Evolutionary conservation across 306 rosid species (phyloP).

Genomic region (Malus asiatica): DNA sequence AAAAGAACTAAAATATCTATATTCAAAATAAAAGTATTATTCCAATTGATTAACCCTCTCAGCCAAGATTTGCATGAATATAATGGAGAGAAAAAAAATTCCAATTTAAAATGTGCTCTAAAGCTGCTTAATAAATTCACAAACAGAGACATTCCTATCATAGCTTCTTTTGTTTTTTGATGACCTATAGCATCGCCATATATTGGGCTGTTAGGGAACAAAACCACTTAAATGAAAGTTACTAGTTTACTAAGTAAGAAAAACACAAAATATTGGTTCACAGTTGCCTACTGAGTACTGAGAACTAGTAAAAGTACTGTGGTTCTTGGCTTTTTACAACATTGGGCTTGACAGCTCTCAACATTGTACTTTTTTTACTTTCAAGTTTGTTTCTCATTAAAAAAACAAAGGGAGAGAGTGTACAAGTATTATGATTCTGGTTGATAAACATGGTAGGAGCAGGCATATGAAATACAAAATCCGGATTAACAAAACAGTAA

Average conservation of each 20-base stretch:
- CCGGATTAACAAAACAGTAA: too few species aligned
- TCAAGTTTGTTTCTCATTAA: background rate
- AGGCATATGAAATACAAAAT: too few species aligned
- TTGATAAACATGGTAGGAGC: too few species aligned
- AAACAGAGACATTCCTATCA: background rate
- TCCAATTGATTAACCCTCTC: background rate
- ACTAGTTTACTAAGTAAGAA: background rate
- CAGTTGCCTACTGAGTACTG: background rate
- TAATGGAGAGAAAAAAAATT: background rate
- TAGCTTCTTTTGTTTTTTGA: background rate
- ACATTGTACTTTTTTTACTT: background rate
- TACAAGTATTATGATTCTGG: too few species aligned
- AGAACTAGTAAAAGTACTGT: background rate
- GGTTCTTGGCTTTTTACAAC: background rate
- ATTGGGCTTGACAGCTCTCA: background rate
- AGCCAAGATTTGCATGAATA: background rate
- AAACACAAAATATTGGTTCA: background rate
- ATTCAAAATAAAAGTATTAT: too few species aligned
- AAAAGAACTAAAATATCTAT: too few species aligned
- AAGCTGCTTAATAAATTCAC: background rate
- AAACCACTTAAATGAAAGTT: too few species aligned
- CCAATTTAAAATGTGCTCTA: background rate
- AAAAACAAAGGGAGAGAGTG: too few species aligned
- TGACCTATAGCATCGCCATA: background rate
- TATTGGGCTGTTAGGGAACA: background rate